A percentile compares a stretch with the other conserved stretches of the same genome.
Evolutionary conservation across 306 rosid genomes (phyloP).

Genomic region (Mucuna pruriens): DNA sequence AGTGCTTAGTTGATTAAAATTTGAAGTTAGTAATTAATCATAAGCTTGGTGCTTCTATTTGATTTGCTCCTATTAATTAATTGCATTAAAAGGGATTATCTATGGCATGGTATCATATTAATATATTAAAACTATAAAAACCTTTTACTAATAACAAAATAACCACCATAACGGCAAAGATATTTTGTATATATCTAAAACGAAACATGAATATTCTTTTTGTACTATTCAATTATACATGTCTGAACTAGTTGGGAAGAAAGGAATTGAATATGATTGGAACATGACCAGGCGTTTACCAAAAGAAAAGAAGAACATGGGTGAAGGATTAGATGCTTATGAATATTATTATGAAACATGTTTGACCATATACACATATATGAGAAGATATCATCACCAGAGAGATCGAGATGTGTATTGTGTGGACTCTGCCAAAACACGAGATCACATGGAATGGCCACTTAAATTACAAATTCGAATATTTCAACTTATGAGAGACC

Average conservation of each 20-base stretch:
- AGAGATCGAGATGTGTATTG: constrained; percentile 35
- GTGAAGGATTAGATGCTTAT: constrained; percentile 48
- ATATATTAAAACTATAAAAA: neutral
- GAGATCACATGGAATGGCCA: constrained; percentile 72
- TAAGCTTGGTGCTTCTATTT: constrained; percentile 8
- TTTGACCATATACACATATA: constrained; percentile 45
- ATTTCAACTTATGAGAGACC: constrained; percentile 36
- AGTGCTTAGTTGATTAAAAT: constrained; percentile 15
- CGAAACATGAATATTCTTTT: neutral
- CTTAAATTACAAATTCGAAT: constrained; percentile 43
- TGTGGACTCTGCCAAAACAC: constrained; percentile 55
- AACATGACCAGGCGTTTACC: constrained; percentile 66
- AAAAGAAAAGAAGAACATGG: constrained; percentile 65
- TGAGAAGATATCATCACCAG: constrained; percentile 2
- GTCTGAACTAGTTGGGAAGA: constrained; percentile 30
- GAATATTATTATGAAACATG: constrained; percentile 32
- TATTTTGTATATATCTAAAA: constrained; percentile 1
- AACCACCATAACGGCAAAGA: constrained; percentile 52
- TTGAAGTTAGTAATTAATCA: neutral
- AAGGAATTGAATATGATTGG: constrained; percentile 36
- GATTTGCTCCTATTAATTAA: constrained; percentile 28
- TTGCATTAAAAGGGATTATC: constrained; percentile 5
- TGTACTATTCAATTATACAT: neutral
- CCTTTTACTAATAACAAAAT: constrained; percentile 33
- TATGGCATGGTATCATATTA: neutral